Conservation (phyloP, 495 filamentous ascomycete genomes). For the Hypoxylon trugodes region DNA sequence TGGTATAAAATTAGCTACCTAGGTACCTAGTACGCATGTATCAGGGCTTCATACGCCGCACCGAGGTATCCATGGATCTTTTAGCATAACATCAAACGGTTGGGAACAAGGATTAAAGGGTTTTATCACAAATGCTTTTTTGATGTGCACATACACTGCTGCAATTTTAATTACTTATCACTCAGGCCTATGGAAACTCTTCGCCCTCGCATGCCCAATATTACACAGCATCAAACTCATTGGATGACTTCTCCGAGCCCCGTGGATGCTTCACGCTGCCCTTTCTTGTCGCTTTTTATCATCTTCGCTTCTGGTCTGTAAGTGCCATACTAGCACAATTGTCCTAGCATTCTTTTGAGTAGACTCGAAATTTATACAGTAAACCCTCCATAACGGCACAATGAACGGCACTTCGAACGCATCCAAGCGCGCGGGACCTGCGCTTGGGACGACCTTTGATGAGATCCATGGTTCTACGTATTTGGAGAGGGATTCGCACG, state of each 20-base stretch:
- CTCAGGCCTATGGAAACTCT: too few relatives aligned
- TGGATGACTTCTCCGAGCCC: too few relatives aligned
- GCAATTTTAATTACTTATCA: too few relatives aligned
- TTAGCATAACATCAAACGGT: too few relatives aligned
- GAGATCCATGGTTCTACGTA: slow-evolving; percentile 6
- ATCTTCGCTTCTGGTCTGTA: neutral
- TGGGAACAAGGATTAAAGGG: too few relatives aligned
- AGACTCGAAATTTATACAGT: neutral
- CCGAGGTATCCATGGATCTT: too few relatives aligned
- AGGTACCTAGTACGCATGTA: too few relatives aligned
- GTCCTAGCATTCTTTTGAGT: neutral
- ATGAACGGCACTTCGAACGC: neutral
- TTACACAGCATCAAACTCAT: neutral
- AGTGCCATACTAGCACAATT: too few relatives aligned
- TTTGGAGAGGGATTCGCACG: neutral
- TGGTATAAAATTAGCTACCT: too few relatives aligned
- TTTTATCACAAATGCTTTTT: too few relatives aligned
- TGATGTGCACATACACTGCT: too few relatives aligned
- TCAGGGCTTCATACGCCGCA: too few relatives aligned
- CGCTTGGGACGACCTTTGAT: neutral
- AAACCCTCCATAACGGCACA: neutral
- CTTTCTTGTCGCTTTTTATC: neutral
- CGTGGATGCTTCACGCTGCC: neutral
- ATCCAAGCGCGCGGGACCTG: neutral
- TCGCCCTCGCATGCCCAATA: neutral